Conservation (phyloP, 495 filamentous ascomycete species). For the Hyaloscypha variabilis region DNA sequence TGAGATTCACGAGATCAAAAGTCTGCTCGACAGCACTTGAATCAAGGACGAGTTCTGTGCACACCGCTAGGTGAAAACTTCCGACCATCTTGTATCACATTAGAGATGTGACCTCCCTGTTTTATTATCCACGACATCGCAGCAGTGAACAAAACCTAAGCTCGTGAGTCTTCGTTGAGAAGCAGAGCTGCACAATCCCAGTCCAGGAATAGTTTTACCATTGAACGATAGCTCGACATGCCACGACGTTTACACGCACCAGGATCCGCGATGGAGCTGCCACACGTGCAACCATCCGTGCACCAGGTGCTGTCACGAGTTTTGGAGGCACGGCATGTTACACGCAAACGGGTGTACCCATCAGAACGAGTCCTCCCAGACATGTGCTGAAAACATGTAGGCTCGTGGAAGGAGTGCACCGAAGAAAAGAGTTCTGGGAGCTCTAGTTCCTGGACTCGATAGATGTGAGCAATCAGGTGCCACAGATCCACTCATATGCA, state of each 20-base stretch:
- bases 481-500: neutral
- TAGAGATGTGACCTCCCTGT: neutral
- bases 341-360: neutral
- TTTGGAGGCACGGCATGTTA: neutral
- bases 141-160: neutral
- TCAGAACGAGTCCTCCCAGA: neutral
- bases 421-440: neutral
- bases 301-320: neutral
- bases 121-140: neutral
- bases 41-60: neutral
- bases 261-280: neutral
- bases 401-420: neutral
- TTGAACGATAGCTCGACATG: neutral
- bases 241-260: slow-evolving; percentile 4
- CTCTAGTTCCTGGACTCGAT: neutral
- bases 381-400: neutral
- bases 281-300: neutral
- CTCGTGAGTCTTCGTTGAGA: neutral
- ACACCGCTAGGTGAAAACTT: too few species aligned
- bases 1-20: too few species aligned
- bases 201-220: neutral
- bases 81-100: slow-evolving; percentile 3
- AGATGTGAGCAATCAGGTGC: neutral
- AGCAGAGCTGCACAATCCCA: neutral
- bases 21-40: neutral